Base-by-base conservation (phyloP, 257 asterid genomes). In the Penstemon barbatus region DNA sequence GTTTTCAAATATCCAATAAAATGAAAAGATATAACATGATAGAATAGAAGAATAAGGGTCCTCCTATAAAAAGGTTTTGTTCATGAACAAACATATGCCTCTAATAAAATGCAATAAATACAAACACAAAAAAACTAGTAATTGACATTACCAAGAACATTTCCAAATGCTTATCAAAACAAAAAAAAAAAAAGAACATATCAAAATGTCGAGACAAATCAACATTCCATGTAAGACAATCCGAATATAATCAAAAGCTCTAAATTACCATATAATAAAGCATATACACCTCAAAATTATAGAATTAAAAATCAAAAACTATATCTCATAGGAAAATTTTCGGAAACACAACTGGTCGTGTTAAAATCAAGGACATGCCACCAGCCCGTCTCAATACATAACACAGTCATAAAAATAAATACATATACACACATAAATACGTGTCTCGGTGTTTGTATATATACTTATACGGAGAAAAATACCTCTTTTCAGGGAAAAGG, bases 91-190 rank as follows among this genome's bases (percentile, higher is more conserved):
- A 40, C 36, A 33, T 7, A 45, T 8, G 38, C 61, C 60, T 57
- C 61, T 56, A 25, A 40, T 57, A 11, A 62, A 64, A 69, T 49
- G 68, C 50, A 50, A 9, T 36, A 51, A 69, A 25, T 56, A 49
- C 71, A 70, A 66, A 63, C 73, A 42, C 55, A 51, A 63, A 45
- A 64, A 37, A 63, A 60, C 61, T 25, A 25, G 33, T n/a, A 64
- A 52, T 65, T 58, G 73, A 46, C 68, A 68, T 61, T 72, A 69
- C 69, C 66, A 79, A 65, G 38, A 72, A 48, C 61, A 55, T 3
- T 18, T 62, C 69, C 63, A 62, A 52, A 66, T 52, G 48, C 18
- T 15, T 15, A 15, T 15, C 18, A 15, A 15, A 15, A 15, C 0
- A 15, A 15, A 15, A 15, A 15, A 15, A 15, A 15, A 15, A 15